phyloP scores from a whole-genome alignment of 768 basidiomycete genomes.

The Phaeolepiota aurea region DNA sequence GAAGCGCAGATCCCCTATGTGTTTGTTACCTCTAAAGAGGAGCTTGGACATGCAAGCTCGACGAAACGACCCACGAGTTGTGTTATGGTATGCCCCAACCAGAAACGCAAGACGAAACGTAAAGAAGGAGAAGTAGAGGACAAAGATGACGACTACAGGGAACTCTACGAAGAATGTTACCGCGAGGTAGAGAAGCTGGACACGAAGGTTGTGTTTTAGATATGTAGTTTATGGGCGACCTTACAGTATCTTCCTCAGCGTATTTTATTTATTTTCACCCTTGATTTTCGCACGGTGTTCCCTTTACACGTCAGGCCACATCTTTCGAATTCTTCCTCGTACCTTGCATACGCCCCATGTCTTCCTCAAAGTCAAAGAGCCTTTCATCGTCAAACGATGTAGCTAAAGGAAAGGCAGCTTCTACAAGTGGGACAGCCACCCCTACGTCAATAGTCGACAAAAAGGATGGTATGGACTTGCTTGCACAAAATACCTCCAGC shows the following conservation, averaged over 20 bases:
- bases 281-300: not conserved
- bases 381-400: slow-evolving; percentile 29
- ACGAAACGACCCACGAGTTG: slow-evolving; percentile 98
- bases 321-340: slow-evolving; percentile 7
- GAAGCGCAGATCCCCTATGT: slow-evolving; percentile 89
- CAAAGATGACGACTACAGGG: slow-evolving; percentile 79
- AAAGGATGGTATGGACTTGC: slow-evolving; percentile 34
- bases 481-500: slow-evolving; percentile 23
- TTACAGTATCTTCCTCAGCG: not conserved
- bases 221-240: slow-evolving; percentile 1
- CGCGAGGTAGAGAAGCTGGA: slow-evolving; percentile 81
- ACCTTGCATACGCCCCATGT: slow-evolving; percentile 22
- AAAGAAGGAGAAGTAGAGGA: slow-evolving; percentile 53
- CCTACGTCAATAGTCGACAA: slow-evolving; percentile 33
- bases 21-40: slow-evolving; percentile 88
- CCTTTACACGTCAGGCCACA: not conserved
- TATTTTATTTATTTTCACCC: not conserved
- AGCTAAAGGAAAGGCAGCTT: slow-evolving; percentile 31
- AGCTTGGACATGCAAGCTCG: slow-evolving; percentile 89
- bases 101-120: slow-evolving; percentile 61
- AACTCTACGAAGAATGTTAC: slow-evolving; percentile 79
- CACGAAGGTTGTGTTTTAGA: slow-evolving; percentile 57
- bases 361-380: slow-evolving; percentile 50
- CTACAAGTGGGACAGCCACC: slow-evolving; percentile 40
- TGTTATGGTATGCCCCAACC: slow-evolving; percentile 86